phyloP scores from a whole-genome alignment of 331 rosid species.

The Cydonia oblonga region DNA sequence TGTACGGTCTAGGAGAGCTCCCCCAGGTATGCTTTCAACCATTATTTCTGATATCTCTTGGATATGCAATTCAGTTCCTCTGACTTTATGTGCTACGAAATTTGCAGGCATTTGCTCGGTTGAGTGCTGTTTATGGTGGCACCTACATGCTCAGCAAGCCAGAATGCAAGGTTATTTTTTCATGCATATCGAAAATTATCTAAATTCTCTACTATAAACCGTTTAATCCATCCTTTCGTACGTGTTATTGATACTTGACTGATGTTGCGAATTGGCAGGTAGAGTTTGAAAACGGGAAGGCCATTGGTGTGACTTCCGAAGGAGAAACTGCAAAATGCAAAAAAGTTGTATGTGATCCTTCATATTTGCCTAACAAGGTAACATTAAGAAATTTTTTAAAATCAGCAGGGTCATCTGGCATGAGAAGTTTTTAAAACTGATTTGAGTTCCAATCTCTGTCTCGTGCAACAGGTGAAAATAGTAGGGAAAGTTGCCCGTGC shows the following conservation, averaged over 20 bases:
- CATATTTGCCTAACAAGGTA: conserved; percentile 28
- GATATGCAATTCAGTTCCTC: not conserved
- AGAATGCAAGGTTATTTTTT: conserved; percentile 74
- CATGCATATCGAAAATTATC: not conserved
- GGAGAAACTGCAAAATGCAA: conserved; percentile 84
- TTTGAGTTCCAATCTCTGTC: not conserved
- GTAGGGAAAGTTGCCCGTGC: conserved; percentile 26
- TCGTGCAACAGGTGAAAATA: conserved; percentile 18
- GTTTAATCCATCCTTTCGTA: not conserved
- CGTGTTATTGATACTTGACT: not conserved
- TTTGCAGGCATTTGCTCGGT: conserved; percentile 83
- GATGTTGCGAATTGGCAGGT: conserved; percentile 47
- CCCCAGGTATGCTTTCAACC: conserved; percentile 17
- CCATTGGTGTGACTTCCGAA: conserved; percentile 86
- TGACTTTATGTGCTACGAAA: not conserved
- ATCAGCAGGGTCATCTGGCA: not conserved
- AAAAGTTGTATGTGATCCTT: conserved; percentile 30
- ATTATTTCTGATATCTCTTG: not conserved
- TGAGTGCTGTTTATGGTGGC: conserved; percentile 98
- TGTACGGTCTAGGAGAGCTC: conserved; percentile 31
- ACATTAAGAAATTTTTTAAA: not conserved
- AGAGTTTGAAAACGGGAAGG: conserved; percentile 70
- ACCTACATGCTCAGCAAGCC: conserved; percentile 95
- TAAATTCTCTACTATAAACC: too few relatives aligned
- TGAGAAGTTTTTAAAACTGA: not conserved